Evolutionary conservation across 257 asterid genomes (phyloP).

Genomic region (Penstemon eatonii): DNA sequence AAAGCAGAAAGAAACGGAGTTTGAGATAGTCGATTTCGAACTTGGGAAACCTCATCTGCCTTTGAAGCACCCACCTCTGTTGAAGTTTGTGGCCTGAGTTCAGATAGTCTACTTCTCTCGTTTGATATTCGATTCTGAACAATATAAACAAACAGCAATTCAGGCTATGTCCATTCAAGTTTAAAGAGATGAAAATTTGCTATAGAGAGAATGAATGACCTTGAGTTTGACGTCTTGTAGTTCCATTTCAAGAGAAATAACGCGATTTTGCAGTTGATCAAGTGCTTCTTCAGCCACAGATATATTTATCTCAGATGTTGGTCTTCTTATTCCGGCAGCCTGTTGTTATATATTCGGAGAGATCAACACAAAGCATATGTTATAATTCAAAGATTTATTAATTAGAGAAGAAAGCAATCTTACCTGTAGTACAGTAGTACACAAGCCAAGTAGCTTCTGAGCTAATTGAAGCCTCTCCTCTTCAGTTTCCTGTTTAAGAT

Average conservation of each 20-base stretch:
- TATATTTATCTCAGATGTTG: conserved; percentile 54
- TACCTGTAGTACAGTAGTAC: conserved; percentile 79
- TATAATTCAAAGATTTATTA: neutral
- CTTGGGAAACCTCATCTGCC: conserved; percentile 37
- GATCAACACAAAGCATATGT: too few species aligned
- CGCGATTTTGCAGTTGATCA: conserved; percentile 56
- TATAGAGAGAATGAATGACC: conserved; percentile 38
- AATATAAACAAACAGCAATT: conserved; percentile 21
- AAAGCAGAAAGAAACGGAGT: conserved; percentile 54
- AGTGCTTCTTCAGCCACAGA: conserved; percentile 83
- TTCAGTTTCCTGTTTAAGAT: conserved; percentile 72
- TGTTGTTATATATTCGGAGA: conserved; percentile 30
- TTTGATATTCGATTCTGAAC: conserved; percentile 65
- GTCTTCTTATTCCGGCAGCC: conserved; percentile 85
- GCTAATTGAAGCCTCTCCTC: conserved; percentile 87
- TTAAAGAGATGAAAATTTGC: neutral
- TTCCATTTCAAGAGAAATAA: conserved; percentile 67
- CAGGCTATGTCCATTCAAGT: conserved; percentile 9
- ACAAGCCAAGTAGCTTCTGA: conserved; percentile 76
- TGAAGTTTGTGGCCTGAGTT: conserved; percentile 62
- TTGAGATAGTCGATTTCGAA: conserved; percentile 37
- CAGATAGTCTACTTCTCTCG: conserved; percentile 67
- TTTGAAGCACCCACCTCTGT: conserved; percentile 36
- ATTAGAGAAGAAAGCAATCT: conserved; percentile 19
- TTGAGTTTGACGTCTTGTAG: conserved; percentile 73